These are phyloP conservation scores for Nissolia schottii DNA, from an alignment of 306 rosid genomes.

Conservation along the genomic window DNA sequence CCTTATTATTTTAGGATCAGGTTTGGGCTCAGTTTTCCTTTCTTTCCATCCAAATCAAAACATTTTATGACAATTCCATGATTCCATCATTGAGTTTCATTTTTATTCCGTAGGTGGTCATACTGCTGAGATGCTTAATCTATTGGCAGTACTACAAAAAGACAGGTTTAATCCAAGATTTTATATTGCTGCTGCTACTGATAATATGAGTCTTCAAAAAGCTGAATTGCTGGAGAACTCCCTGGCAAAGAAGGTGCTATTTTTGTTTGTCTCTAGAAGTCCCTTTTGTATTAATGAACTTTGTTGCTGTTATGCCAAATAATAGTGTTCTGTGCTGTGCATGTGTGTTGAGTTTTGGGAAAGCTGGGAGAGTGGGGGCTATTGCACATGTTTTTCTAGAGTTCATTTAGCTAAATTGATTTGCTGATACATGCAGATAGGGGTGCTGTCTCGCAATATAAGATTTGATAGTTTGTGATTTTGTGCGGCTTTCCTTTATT, in stretches of 20 bases:
- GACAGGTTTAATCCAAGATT: slow-evolving; percentile 65
- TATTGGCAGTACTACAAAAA: slow-evolving; percentile 59
- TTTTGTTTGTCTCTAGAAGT: slow-evolving; percentile 7
- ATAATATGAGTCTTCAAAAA: slow-evolving; percentile 88
- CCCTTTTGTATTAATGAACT: not conserved
- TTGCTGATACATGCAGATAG: not conserved
- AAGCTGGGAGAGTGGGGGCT: not conserved
- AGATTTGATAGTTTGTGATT: not conserved
- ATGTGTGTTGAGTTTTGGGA: not conserved
- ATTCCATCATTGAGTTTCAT: not conserved
- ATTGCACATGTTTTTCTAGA: too few relatives aligned
- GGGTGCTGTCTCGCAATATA: not conserved
- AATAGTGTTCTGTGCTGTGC: not conserved
- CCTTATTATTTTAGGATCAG: slow-evolving; percentile 54
- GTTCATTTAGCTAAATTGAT: not conserved
- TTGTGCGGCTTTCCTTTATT: not conserved
- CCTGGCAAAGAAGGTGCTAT: slow-evolving; percentile 39
- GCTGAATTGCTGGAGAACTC: slow-evolving; percentile 61
- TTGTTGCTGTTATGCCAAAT: not conserved
- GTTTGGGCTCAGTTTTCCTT: slow-evolving; percentile 31
- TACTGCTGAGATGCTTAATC: slow-evolving; percentile 92
- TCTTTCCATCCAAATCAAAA: slow-evolving; percentile 5
- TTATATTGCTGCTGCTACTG: slow-evolving; percentile 85
- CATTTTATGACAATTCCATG: not conserved
- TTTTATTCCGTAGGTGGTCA: slow-evolving; percentile 58